Evolutionary conservation across 2,329 filamentous ascomycete genomes (phyloP).

Genomic region (Thelonectria rubi): DNA sequence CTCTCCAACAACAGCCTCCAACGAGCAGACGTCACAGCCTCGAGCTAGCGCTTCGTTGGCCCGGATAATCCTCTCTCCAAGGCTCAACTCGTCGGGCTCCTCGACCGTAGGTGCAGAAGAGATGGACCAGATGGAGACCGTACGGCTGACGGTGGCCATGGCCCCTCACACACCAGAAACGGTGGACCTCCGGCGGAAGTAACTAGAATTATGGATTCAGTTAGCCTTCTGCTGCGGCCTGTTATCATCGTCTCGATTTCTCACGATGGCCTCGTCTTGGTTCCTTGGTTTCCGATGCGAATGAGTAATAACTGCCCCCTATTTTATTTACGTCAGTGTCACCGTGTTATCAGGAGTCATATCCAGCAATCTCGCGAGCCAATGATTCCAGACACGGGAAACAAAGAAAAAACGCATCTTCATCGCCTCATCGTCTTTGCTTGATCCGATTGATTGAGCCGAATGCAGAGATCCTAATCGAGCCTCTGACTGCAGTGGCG

Average conservation of each 20-base stretch:
- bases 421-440: not conserved
- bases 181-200: slow-evolving; percentile 16
- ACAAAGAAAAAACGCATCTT: slow-evolving; percentile 1
- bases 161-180: slow-evolving; percentile 11
- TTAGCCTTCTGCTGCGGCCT: not conserved
- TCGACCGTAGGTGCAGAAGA: not conserved
- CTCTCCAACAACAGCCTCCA: not conserved
- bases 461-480: slow-evolving; percentile 12
- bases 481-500: slow-evolving; percentile 25
- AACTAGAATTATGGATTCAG: slow-evolving; percentile 6
- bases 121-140: not conserved
- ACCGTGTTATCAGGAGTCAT: not conserved
- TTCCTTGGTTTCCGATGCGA: not conserved
- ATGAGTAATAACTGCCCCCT: not conserved
- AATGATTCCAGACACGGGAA: not conserved
- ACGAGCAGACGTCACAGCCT: slow-evolving; percentile 18
- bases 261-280: not conserved
- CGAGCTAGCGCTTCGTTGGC: not conserved
- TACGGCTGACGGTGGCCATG: slow-evolving; percentile 8
- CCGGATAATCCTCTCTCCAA: not conserved
- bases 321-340: slow-evolving; percentile 4
- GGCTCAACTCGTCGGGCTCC: not conserved
- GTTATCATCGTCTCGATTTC: not conserved
- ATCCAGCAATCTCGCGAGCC: not conserved
- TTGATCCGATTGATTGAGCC: slow-evolving; percentile 10